phyloP scores from a whole-genome alignment of 371 early-diverging fungal species.

The Mortierella sp. region DNA sequence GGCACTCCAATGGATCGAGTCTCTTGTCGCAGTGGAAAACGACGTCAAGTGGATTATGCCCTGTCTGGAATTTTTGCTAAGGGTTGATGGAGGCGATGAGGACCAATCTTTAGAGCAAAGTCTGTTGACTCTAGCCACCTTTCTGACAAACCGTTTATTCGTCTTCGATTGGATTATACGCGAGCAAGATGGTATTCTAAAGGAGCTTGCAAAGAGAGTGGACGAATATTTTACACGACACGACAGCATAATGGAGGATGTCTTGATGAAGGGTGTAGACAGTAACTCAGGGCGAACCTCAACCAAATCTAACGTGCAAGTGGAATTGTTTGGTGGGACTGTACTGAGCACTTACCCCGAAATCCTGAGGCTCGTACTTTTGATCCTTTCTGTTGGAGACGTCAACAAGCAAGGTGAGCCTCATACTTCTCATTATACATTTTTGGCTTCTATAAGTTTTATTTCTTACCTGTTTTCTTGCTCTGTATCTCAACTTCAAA shows the following conservation, averaged over 20 bases:
- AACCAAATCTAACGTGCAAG: conserved; percentile 23
- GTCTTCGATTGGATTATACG: conserved; percentile 42
- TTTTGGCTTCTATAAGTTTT: neutral
- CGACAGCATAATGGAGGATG: conserved; percentile 35
- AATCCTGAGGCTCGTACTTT: conserved; percentile 31
- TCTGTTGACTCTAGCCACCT: conserved; percentile 23
- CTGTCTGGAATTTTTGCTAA: conserved; percentile 36
- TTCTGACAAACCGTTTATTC: conserved; percentile 22
- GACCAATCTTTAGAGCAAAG: conserved; percentile 33
- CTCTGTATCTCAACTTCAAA: neutral
- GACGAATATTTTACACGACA: conserved; percentile 23
- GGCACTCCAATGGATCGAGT: conserved; percentile 40
- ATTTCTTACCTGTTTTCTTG: neutral
- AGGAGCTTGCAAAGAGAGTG: conserved; percentile 19
- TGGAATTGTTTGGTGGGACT: conserved; percentile 22
- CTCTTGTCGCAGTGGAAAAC: conserved; percentile 18
- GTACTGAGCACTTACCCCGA: conserved; percentile 31
- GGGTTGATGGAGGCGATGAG: conserved; percentile 19
- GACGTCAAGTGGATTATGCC: conserved; percentile 29
- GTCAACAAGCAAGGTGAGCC: conserved; percentile 33
- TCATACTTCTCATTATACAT: neutral
- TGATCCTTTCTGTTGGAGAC: conserved; percentile 25
- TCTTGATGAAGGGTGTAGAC: conserved; percentile 9
- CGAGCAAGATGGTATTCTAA: conserved; percentile 23
- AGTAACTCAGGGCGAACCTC: neutral